Base-by-base conservation (phyloP, 2,329 filamentous ascomycete genomes). In the Zymoseptoria ardabiliae region DNA sequence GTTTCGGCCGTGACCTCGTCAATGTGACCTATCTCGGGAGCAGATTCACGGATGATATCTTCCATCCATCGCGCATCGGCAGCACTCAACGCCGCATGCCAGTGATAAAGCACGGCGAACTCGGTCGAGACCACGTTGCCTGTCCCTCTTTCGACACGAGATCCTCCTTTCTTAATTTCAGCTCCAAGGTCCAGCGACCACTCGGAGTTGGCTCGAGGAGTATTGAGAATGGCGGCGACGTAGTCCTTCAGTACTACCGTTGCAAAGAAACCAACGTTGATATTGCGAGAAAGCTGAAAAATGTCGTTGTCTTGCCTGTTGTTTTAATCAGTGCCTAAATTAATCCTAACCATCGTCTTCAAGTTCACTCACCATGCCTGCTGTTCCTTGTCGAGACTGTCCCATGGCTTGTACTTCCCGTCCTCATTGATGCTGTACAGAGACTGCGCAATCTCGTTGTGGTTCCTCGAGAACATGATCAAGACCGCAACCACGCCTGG, bases 11-110 rank as follows among this genome's bases (percentile, higher is more conserved):
- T 75, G 57, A 78, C 66, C 35, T 79, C 75, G 52, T 79, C 77
- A 7, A 79, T 54, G 0, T 74, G 75, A 49, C 73, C 70, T 22
- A 79, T 64, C 1, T 77, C 72, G 13, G 76, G 76, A 30, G 75
- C 58, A 19, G 64, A 63, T 5, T 53, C 30, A 56, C 69, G 66
- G 17, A 78, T 55, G 19, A 78, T 52, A 23, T 71, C 68, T 60
- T 78, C 75, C 76, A 78, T 79, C 77, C 77, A 79, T 25, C 74
- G 66, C 5, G 71, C 76, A 63, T 79, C 77, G 19, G 76, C 76
- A 13, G 75, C 74, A 58, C 74, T 76, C 13, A 79, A 66, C 23
- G 76, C 75, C 1, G 76, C 76, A 57, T 79, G 77, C 76, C 77
- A 79, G 59, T 78, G 77, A 60, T 79, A 79, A 1, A 79, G 71